These are phyloP conservation scores for Solanum neorickii DNA, from an alignment of 257 asterid genomes.

Conservation along the genomic window DNA sequence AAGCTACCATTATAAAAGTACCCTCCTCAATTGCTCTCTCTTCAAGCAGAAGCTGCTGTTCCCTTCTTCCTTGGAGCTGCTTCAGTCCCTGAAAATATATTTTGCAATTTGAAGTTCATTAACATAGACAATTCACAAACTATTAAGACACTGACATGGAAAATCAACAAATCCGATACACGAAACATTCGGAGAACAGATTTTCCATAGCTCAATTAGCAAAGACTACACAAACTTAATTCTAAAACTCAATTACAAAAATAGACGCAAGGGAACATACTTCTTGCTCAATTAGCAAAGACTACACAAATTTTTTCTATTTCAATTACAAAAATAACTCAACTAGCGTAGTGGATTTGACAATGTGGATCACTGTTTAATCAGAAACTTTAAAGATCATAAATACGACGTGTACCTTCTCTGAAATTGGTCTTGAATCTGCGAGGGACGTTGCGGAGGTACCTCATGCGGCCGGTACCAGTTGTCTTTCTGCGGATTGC, in stretches of 20 bases:
- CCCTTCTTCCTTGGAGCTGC: constrained; percentile 95
- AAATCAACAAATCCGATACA: neutral
- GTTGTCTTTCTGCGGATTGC: constrained; percentile 68
- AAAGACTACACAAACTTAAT: neutral
- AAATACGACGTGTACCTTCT: constrained; percentile 29
- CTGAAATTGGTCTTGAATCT: constrained; percentile 70
- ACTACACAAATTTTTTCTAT: neutral
- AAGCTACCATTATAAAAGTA: neutral
- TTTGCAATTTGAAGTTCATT: neutral
- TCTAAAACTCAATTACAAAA: neutral
- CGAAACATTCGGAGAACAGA: neutral
- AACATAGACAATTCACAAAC: neutral
- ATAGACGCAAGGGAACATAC: neutral
- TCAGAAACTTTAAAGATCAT: neutral
- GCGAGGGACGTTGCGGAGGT: constrained; percentile 58
- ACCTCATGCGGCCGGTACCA: constrained; percentile 73
- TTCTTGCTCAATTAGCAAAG: neutral
- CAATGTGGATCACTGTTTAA: neutral
- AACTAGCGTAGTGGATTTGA: neutral
- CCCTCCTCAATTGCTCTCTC: constrained; percentile 9
- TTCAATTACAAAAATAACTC: neutral
- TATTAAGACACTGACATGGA: neutral
- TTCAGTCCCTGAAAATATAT: constrained; percentile 40
- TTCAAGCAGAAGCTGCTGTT: constrained; percentile 46
- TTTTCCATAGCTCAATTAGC: neutral